Conservation (phyloP, 345 rosid genomes). For the Lepidium africanum region DNA sequence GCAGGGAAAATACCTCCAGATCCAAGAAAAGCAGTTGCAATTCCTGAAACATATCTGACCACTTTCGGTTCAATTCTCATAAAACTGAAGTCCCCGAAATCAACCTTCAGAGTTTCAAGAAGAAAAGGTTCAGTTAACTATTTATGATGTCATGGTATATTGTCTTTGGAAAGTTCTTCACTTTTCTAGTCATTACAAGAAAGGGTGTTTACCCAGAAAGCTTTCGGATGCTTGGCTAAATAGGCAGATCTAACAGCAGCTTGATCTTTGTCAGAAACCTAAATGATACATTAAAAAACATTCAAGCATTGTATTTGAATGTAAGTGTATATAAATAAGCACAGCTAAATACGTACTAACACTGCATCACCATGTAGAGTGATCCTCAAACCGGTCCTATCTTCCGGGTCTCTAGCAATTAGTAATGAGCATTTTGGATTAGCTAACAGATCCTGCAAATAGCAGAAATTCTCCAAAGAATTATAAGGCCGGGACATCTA, state of each 20-base stretch:
- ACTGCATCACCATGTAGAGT: constrained; percentile 85
- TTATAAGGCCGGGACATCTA: background rate
- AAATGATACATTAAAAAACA: constrained; percentile 3
- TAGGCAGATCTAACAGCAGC: constrained; percentile 64
- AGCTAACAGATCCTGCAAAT: constrained; percentile 63
- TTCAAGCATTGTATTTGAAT: background rate
- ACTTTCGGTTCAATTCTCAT: constrained; percentile 69
- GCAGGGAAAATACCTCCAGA: constrained; percentile 60
- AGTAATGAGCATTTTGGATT: constrained; percentile 87
- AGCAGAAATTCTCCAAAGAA: constrained; percentile 8
- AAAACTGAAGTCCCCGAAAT: constrained; percentile 93
- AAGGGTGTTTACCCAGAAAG: constrained; percentile 69
- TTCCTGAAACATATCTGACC: constrained; percentile 81
- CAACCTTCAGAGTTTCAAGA: constrained; percentile 54
- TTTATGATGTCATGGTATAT: background rate
- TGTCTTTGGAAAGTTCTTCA: background rate
- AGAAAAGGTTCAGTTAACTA: constrained; percentile 13
- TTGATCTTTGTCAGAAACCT: constrained; percentile 65
- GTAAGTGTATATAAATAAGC: background rate
- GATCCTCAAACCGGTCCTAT: constrained; percentile 75
- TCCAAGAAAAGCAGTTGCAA: constrained; percentile 86
- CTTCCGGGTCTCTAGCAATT: constrained; percentile 79
- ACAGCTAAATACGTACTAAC: constrained; percentile 39
- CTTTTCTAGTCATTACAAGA: background rate
- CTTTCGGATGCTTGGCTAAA: constrained; percentile 83